A percentile compares a stretch with the other conserved stretches of the same genome.
These are phyloP conservation scores for Dichotomocladium elegans DNA, from an alignment of 371 early-diverging fungal genomes.

Conservation along the genomic window DNA sequence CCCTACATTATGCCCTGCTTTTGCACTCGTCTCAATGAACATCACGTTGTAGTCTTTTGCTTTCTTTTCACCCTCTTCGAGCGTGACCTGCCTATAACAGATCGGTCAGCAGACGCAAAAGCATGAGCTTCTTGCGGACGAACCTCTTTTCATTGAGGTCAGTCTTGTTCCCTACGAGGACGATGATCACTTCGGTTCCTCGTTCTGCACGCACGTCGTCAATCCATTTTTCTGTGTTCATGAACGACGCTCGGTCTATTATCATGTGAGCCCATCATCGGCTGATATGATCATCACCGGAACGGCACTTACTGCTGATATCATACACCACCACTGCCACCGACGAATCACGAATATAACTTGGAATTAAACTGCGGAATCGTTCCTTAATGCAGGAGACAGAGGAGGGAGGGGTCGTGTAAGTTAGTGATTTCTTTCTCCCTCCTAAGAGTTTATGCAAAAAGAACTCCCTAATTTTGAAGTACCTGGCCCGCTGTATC, in stretches of 20 bases:
- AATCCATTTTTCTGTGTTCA: constrained; percentile 97
- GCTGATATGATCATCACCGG: neutral
- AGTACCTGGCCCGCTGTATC: constrained; percentile 99
- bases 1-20: constrained; percentile 90
- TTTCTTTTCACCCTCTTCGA: constrained; percentile 94
- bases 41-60: constrained; percentile 91
- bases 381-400: constrained; percentile 65
- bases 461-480: neutral
- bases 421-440: no score
- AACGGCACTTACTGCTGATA: constrained; percentile 72
- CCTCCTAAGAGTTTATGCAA: no score
- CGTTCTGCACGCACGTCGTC: constrained; percentile 98
- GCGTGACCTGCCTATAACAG: constrained; percentile 72
- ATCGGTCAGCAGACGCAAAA: neutral
- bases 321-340: constrained; percentile 98
- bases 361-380: constrained; percentile 96
- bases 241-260: constrained; percentile 85
- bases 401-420: no score
- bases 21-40: constrained; percentile 97
- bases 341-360: constrained; percentile 97
- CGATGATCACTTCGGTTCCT: constrained; percentile 95
- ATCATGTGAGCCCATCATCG: neutral
- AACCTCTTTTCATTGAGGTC: constrained; percentile 92
- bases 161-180: constrained; percentile 99
- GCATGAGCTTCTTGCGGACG: neutral